These are phyloP conservation scores for Ophiosphaerella herpotricha DNA, from an alignment of 2,329 filamentous ascomycete genomes.

Conservation along the genomic window DNA sequence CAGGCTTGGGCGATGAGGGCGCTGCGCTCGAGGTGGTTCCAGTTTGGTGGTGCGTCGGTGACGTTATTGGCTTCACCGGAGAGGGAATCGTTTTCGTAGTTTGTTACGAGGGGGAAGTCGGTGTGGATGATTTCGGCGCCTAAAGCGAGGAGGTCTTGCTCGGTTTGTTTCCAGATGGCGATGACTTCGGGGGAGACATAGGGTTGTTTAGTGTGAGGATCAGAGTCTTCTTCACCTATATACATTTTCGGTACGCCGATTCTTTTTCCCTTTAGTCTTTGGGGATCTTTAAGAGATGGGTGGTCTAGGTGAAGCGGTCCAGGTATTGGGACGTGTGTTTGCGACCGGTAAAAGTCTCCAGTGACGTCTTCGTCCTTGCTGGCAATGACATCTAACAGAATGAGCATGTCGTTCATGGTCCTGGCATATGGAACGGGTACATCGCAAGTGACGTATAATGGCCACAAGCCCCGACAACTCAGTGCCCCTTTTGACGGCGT, in stretches of 20 bases:
- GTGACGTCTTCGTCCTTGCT: conserved; percentile 47
- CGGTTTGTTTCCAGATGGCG: conserved; percentile 41
- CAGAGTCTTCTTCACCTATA: conserved; percentile 47
- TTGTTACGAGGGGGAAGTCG: conserved; percentile 54
- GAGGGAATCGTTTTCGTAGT: conserved; percentile 50
- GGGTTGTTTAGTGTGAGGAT: conserved; percentile 40
- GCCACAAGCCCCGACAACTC: conserved; percentile 59
- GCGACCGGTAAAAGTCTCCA: conserved; percentile 62
- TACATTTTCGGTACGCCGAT: conserved; percentile 59
- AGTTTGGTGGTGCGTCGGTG: conserved; percentile 49
- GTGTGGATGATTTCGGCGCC: conserved; percentile 52
- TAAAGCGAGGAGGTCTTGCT: conserved; percentile 44
- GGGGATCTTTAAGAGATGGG: conserved; percentile 38
- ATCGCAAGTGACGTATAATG: conserved; percentile 62
- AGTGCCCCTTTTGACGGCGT: conserved; percentile 60
- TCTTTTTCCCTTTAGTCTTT: conserved; percentile 50
- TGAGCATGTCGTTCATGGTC: conserved; percentile 56
- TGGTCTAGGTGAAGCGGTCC: conserved; percentile 40
- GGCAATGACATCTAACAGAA: conserved; percentile 55
- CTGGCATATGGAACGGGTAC: conserved; percentile 59
- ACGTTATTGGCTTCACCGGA: conserved; percentile 49
- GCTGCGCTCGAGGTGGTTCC: conserved; percentile 54
- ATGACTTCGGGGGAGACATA: conserved; percentile 47
- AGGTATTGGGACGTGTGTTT: conserved; percentile 52
- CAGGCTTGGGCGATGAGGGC: conserved; percentile 58